These are phyloP conservation scores for Phyllosticta citrichinensis DNA, from an alignment of 2,329 filamentous ascomycete species.

Conservation along the genomic window DNA sequence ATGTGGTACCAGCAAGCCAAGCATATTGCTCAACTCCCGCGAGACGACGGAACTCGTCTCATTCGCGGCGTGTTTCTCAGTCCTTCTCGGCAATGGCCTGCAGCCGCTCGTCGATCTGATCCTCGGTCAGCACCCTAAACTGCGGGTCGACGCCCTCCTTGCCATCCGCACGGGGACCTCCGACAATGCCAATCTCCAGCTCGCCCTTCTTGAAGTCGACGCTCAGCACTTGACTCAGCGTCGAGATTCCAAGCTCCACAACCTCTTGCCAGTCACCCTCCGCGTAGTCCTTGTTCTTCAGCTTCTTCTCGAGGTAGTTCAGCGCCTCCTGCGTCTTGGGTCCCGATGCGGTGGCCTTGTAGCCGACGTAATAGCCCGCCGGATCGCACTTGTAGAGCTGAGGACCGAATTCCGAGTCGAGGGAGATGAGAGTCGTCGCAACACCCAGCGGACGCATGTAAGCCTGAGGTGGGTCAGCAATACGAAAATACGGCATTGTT, in stretches of 20 bases:
- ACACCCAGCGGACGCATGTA: conserved; percentile 98
- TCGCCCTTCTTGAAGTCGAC: conserved; percentile 99
- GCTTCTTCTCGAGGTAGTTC: conserved; percentile 98
- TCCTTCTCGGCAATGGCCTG: conserved; percentile 99
- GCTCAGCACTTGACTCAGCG: conserved; percentile 89
- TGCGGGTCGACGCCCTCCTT: conserved; percentile 67
- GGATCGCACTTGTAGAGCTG: conserved; percentile 98
- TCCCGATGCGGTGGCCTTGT: conserved; percentile 94
- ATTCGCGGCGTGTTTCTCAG: conserved; percentile 39
- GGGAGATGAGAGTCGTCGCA: conserved; percentile 64
- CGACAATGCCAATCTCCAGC: conserved; percentile 95
- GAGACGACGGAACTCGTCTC: background rate
- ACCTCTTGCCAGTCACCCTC: conserved; percentile 95
- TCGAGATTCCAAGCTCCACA: conserved; percentile 91
- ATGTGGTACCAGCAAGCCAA: background rate
- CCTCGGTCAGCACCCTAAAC: conserved; percentile 87
- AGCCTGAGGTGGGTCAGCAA: conserved; percentile 44
- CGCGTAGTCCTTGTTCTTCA: conserved; percentile 96
- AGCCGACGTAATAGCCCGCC: conserved; percentile 94
- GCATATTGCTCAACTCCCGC: background rate
- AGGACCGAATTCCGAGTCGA: conserved; percentile 85
- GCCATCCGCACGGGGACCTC: conserved; percentile 73
- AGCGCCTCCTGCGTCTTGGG: conserved; percentile 98
- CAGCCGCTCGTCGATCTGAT: conserved; percentile 96
- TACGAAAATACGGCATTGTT: background rate